Evolutionary conservation across 2,329 filamentous ascomycete species (phyloP), one percentile per base, ranked within the genome.

Genomic region (Colletotrichum cuscutae): DNA sequence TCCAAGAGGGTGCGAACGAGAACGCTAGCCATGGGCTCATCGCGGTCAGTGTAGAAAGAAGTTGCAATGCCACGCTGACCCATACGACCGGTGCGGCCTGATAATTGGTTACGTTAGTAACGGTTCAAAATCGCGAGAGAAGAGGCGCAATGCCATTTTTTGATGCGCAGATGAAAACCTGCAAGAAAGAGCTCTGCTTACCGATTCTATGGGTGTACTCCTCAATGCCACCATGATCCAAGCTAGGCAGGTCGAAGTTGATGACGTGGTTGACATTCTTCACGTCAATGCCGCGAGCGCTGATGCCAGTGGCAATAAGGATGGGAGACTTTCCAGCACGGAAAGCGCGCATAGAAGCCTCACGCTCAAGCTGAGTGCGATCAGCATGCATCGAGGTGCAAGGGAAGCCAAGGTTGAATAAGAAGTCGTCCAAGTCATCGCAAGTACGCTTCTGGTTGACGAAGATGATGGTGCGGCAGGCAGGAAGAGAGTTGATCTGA

Each of bases 161-260:
- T 8, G 42, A 49, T n/a, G n/a, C 6, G 42, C 4, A 22, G 4
- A 49, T 22, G 56, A 46, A 53, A 32, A 1, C 37, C 26, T 53
- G 2, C 7, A 4, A 57, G 56, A 57, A 26, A 54, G 2, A 28
- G 30, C n/a, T 12, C 22, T 11, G 11, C 87, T 83, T 90, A 94
- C 93, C 97, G 80, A 98, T 98, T 13, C 97, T 94, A 80, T 99
- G 97, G 30, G 93, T 91, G 77, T 98, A 99, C 81, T 98, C 97
- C 61, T 94, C 91, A 68, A 98, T 97, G 2, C 95, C 96, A n/a
- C 95, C 95, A 77, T 96, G 89, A 1, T 90, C 86, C 56, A 87
- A 83, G 5, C 87, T 91, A 0, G 96, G 96, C 1, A 98, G 86
- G 74, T 98, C 95, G 77, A 92, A 98, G 84, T 99, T 98, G 87